Conservation (phyloP, 495 filamentous ascomycete genomes). For the Hypoxylon lienhwacheense region DNA sequence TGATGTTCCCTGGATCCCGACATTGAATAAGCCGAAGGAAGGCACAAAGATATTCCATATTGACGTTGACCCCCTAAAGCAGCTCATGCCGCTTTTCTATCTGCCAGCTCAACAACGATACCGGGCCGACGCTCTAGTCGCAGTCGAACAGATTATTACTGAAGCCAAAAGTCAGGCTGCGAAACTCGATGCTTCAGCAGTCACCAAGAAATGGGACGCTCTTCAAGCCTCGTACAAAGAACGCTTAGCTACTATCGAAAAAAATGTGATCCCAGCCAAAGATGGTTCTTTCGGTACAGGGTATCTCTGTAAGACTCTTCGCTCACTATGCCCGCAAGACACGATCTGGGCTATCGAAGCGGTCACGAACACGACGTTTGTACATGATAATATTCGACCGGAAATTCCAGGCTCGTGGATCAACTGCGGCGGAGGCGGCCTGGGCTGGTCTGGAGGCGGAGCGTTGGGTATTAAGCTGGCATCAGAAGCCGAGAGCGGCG, state of each 20-base stretch:
- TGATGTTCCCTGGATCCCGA: conserved; percentile 70
- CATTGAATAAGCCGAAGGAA: conserved; percentile 60
- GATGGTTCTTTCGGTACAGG: conserved; percentile 70
- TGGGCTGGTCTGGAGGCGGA: conserved; percentile 94
- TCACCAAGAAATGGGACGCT: conserved; percentile 54
- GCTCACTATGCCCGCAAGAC: conserved; percentile 66
- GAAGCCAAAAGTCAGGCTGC: conserved; percentile 48
- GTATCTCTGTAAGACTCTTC: conserved; percentile 68
- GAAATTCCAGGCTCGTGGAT: conserved; percentile 81
- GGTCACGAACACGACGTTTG: conserved; percentile 77
- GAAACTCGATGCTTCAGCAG: conserved; percentile 50
- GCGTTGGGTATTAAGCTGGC: conserved; percentile 88
- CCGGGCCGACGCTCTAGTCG: conserved; percentile 70
- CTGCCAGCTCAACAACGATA: conserved; percentile 73
- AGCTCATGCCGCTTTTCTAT: conserved; percentile 84
- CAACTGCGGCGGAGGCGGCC: conserved; percentile 91
- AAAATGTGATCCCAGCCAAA: conserved; percentile 56
- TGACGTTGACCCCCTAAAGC: conserved; percentile 84
- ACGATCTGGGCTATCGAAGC: conserved; percentile 87
- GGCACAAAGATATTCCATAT: conserved; percentile 75
- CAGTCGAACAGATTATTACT: conserved; percentile 70
- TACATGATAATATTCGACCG: conserved; percentile 79
- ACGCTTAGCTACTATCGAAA: conserved; percentile 60
- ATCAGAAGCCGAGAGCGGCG: conserved; percentile 61
- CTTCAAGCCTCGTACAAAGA: conserved; percentile 63